Percentiles rank a stretch among this genome's conserved stretches.
These are phyloP conservation scores for Euclidium syriacum DNA, from an alignment of 345 rosid species.

Conservation along the genomic window DNA sequence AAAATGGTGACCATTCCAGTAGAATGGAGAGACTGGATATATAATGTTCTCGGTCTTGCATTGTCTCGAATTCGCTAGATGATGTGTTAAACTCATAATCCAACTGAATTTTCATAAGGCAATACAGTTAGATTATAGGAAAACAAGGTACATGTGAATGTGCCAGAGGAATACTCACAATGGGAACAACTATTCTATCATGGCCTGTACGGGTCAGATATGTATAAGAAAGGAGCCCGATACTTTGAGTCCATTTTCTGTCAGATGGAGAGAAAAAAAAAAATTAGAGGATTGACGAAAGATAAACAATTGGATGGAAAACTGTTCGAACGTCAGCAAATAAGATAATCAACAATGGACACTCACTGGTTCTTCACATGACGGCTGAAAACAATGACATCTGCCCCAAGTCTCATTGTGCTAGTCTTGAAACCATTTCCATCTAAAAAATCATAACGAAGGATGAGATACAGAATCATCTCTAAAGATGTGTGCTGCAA, in stretches of 20 bases:
- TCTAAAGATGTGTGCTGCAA: constrained; percentile 2
- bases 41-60: constrained; percentile 55
- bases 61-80: constrained; percentile 35
- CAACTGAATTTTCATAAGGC: constrained; percentile 44
- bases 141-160: neutral
- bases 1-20: constrained; percentile 86
- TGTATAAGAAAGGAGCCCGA: constrained; percentile 88
- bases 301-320: neutral
- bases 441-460: constrained; percentile 52
- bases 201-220: constrained; percentile 66
- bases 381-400: constrained; percentile 87
- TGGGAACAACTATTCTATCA: constrained; percentile 90
- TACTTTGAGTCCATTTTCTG: constrained; percentile 68
- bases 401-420: constrained; percentile 97
- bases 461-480: constrained; percentile 5
- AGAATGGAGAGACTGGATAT: constrained; percentile 61
- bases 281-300: neutral
- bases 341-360: constrained; percentile 1
- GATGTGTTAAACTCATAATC: constrained; percentile 55
- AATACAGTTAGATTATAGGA: neutral
- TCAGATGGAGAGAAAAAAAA: constrained; percentile 12
- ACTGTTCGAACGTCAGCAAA: neutral
- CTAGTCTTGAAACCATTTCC: constrained; percentile 99
- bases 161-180: constrained; percentile 51
- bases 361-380: constrained; percentile 55